A percentile compares a stretch with the other conserved stretches of the same genome.
These are phyloP conservation scores for Keithomyces neogunnii DNA, from an alignment of 2,329 filamentous ascomycete species.

Conservation along the genomic window DNA sequence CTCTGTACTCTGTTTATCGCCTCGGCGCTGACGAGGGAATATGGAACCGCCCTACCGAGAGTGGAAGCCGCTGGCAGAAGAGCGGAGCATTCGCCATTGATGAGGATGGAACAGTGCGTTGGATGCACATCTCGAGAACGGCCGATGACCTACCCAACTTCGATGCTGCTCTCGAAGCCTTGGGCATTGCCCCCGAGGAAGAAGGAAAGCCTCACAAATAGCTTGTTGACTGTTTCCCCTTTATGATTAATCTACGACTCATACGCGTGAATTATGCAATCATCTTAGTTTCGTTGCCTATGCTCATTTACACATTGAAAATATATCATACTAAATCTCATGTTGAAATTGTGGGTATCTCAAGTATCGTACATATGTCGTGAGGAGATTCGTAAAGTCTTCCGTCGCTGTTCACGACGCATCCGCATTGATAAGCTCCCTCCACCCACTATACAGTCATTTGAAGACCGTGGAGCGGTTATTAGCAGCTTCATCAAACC, in stretches of 20 bases:
- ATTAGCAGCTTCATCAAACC: background rate
- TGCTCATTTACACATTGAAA: background rate
- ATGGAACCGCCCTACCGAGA: conserved; percentile 56
- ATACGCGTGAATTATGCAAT: too few species aligned
- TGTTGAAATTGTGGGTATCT: background rate
- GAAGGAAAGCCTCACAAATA: background rate
- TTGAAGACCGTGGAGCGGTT: background rate
- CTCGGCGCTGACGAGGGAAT: conserved; percentile 56
- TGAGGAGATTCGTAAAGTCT: background rate
- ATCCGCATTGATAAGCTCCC: background rate
- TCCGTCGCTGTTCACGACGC: background rate
- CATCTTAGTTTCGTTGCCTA: too few species aligned
- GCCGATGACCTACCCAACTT: conserved; percentile 25
- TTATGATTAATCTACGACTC: too few species aligned
- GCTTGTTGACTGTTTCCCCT: too few species aligned
- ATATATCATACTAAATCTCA: background rate
- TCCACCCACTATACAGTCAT: background rate
- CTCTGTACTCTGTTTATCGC: conserved; percentile 48
- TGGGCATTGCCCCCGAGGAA: conserved; percentile 12
- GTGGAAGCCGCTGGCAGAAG: conserved; percentile 61
- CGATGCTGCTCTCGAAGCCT: conserved; percentile 16
- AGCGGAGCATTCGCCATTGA: conserved; percentile 52
- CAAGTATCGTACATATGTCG: background rate
- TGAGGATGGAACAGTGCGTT: conserved; percentile 20
- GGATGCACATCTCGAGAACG: conserved; percentile 20